Conservation (phyloP, 139 green algal species). For the Chlorella sp. region DNA sequence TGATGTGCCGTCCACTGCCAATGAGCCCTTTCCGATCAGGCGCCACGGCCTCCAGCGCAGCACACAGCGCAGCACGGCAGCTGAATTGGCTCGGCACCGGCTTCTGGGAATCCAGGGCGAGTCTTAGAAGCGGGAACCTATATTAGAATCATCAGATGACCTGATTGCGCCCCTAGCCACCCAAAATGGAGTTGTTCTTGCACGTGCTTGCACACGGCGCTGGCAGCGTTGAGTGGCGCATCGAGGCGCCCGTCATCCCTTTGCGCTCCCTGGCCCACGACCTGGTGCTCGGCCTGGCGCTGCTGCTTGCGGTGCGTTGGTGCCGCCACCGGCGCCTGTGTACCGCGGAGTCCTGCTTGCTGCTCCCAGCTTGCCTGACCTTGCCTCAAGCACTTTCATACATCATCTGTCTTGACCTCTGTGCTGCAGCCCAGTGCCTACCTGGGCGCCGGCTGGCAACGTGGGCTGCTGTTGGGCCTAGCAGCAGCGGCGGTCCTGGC, state of each 20-base stretch:
- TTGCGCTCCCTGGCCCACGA: not conserved
- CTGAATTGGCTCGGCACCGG: not conserved
- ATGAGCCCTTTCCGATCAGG: not conserved
- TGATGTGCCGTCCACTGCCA: not conserved
- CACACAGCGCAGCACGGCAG: not conserved
- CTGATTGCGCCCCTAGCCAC: not conserved
- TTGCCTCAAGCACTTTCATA: too few relatives aligned
- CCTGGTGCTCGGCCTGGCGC: not conserved
- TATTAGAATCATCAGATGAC: too few relatives aligned
- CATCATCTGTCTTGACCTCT: too few relatives aligned
- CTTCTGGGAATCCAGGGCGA: too few relatives aligned
- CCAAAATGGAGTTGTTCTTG: not conserved
- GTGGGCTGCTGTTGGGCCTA: not conserved
- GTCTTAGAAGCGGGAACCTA: too few relatives aligned
- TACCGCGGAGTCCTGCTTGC: not conserved
- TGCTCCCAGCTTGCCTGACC: not conserved
- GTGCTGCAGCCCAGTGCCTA: not conserved
- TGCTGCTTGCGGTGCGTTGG: not conserved
- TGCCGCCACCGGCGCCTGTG: not conserved
- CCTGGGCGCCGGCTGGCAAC: not conserved
- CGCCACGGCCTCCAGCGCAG: not conserved
- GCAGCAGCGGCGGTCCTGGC: not conserved
- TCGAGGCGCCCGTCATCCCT: not conserved
- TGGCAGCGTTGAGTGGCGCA: constrained; percentile 13
- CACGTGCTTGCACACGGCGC: not conserved